Evolutionary conservation across 768 basidiomycete species (phyloP).

Genomic region (Porpolomopsis calyptriformis): DNA sequence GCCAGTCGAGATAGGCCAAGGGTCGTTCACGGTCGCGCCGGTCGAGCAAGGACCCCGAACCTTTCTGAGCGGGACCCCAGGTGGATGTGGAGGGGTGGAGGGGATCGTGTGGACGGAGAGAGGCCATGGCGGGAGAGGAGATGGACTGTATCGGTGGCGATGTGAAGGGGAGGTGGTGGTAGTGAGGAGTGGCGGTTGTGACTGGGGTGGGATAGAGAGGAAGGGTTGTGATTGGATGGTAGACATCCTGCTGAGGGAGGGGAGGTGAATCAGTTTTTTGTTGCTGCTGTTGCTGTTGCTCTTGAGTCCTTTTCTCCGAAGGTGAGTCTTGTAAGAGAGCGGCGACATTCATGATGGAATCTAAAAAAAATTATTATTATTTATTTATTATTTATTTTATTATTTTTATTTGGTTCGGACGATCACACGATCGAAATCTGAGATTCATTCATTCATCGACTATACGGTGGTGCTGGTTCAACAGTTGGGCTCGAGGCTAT

Average conservation of each 20-base stretch:
- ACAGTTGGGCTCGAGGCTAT: no score
- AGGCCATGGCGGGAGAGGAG: constrained; percentile 22
- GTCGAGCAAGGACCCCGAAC: constrained; percentile 12
- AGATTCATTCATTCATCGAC: no score
- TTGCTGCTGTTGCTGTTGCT: constrained; percentile 8
- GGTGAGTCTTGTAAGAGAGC: constrained; percentile 61
- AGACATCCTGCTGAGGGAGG: neutral
- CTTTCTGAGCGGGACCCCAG: constrained; percentile 8
- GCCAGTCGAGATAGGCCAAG: neutral
- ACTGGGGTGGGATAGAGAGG: constrained; percentile 18
- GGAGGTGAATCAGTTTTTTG: constrained; percentile 1
- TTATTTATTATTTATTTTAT: neutral
- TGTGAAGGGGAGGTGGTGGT: constrained; percentile 11
- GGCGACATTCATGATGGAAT: constrained; percentile 50
- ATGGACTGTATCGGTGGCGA: constrained; percentile 17
- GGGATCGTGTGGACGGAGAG: constrained; percentile 21
- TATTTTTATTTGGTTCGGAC: neutral
- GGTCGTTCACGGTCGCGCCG: constrained; percentile 4
- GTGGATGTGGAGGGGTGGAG: constrained; percentile 6
- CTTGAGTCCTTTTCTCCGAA: constrained; percentile 33
- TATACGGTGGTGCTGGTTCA: no score
- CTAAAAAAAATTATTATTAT: neutral
- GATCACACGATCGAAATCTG: no score
- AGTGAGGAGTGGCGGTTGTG: constrained; percentile 5
- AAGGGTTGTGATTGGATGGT: no score